These are phyloP conservation scores for Fusarium paranaense DNA, from an alignment of 2,329 filamentous ascomycete species.

Conservation along the genomic window DNA sequence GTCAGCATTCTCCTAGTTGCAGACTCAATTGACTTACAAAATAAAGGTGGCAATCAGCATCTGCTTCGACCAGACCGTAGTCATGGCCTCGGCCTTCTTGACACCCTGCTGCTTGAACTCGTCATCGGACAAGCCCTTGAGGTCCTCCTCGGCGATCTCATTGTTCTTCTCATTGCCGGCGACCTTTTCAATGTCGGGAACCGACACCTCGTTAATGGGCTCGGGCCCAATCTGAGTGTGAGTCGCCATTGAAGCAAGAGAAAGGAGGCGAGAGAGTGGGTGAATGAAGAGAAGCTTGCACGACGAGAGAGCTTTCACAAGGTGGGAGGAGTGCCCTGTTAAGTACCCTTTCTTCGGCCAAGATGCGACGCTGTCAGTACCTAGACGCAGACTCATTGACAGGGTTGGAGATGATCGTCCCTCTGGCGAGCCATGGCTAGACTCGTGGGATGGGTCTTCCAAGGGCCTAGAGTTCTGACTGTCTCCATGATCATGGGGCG, in stretches of 20 bases:
- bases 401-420: slow-evolving; percentile 18
- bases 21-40: slow-evolving; percentile 4
- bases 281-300: background rate
- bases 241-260: slow-evolving; percentile 10
- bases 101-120: slow-evolving; percentile 27
- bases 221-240: slow-evolving; percentile 14
- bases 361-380: slow-evolving; percentile 13
- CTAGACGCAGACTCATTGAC: background rate
- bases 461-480: background rate
- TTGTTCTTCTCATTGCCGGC: slow-evolving; percentile 14
- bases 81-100: slow-evolving; percentile 51
- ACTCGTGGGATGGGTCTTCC: slow-evolving; percentile 7
- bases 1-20: background rate
- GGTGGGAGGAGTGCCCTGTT: slow-evolving; percentile 2
- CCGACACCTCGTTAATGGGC: slow-evolving; percentile 16
- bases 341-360: slow-evolving; percentile 11
- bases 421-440: slow-evolving; percentile 5
- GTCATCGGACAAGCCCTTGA: slow-evolving; percentile 9
- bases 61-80: slow-evolving; percentile 53
- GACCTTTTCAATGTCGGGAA: slow-evolving; percentile 25
- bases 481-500: background rate
- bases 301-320: background rate
- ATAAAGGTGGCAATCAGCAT: slow-evolving; percentile 48
- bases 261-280: background rate
- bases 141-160: slow-evolving; percentile 12